phyloP scores from a whole-genome alignment of 306 rosid species.

The Sphenostylis stenocarpa region DNA sequence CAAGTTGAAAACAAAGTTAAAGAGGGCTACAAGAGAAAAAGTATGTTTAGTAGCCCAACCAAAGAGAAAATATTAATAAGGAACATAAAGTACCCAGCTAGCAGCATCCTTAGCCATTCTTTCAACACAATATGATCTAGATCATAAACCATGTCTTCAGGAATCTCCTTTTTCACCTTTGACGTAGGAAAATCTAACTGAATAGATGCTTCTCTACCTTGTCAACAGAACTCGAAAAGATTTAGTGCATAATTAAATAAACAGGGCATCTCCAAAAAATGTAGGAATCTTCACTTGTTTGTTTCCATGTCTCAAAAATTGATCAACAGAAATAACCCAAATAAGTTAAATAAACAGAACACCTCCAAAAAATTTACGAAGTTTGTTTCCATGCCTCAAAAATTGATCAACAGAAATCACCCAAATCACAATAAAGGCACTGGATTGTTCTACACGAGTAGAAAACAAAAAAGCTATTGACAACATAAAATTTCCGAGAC shows the following conservation, averaged over 20 bases:
- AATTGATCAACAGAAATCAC: neutral
- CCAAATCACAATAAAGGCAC: neutral
- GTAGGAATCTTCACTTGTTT: neutral
- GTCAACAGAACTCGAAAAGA: slow-evolving; percentile 35
- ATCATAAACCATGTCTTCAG: slow-evolving; percentile 43
- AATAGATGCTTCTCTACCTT: slow-evolving; percentile 33
- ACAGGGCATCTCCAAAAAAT: neutral
- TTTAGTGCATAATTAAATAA: no score
- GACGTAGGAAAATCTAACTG: slow-evolving; percentile 34
- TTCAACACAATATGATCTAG: slow-evolving; percentile 64
- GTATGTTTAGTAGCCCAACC: slow-evolving; percentile 1
- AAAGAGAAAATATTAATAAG: slow-evolving; percentile 21
- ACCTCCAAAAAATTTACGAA: no score
- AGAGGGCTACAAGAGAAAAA: neutral
- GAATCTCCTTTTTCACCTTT: slow-evolving; percentile 47
- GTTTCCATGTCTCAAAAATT: neutral
- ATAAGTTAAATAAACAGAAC: no score
- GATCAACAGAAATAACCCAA: no score
- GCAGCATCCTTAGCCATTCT: slow-evolving; percentile 70
- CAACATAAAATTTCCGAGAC: neutral
- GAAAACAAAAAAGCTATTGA: neutral
- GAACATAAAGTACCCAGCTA: slow-evolving; percentile 56
- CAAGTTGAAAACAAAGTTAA: neutral
- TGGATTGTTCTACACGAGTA: no score
- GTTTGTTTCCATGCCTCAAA: no score